phyloP scores from a whole-genome alignment of 2,329 filamentous ascomycete genomes.

The Aphanoascus verrucosus region DNA sequence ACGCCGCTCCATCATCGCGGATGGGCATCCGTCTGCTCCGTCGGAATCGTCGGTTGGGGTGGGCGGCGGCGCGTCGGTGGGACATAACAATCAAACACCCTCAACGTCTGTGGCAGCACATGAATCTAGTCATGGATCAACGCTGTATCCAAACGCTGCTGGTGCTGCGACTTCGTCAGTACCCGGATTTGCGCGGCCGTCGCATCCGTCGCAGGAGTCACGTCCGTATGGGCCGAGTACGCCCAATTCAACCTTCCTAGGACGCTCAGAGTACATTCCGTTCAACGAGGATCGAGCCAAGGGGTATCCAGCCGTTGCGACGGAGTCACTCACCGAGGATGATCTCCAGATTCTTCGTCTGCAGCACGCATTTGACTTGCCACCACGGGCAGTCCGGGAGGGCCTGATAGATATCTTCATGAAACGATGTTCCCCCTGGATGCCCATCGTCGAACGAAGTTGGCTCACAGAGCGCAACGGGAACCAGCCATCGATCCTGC shows the following conservation, averaged over 20 bases:
- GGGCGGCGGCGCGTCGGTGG: constrained; percentile 6
- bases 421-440: constrained; percentile 26
- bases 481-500: constrained; percentile 23
- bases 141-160: constrained; percentile 10
- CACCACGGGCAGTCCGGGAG: constrained; percentile 22
- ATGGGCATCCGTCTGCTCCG: constrained; percentile 9
- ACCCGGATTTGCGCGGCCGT: constrained; percentile 1
- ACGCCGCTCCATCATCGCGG: constrained; percentile 11
- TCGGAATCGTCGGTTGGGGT: constrained; percentile 14
- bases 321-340: constrained; percentile 21
- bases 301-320: constrained; percentile 19
- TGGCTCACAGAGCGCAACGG: constrained; percentile 23
- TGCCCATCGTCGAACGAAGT: constrained; percentile 25
- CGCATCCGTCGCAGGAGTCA: constrained; percentile 12
- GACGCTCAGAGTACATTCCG: constrained; percentile 24
- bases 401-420: constrained; percentile 26
- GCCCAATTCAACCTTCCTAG: constrained; percentile 22
- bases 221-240: constrained; percentile 16
- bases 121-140: constrained; percentile 8
- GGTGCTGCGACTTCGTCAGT: too few species aligned
- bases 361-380: constrained; percentile 23
- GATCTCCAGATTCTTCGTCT: constrained; percentile 21
- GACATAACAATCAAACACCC: constrained; percentile 8
- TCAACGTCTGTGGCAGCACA: constrained; percentile 8
- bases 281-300: constrained; percentile 23